These are phyloP conservation scores for Ogataea kodamae DNA, from an alignment of 805 yeast genomes.

Conservation along the genomic window DNA sequence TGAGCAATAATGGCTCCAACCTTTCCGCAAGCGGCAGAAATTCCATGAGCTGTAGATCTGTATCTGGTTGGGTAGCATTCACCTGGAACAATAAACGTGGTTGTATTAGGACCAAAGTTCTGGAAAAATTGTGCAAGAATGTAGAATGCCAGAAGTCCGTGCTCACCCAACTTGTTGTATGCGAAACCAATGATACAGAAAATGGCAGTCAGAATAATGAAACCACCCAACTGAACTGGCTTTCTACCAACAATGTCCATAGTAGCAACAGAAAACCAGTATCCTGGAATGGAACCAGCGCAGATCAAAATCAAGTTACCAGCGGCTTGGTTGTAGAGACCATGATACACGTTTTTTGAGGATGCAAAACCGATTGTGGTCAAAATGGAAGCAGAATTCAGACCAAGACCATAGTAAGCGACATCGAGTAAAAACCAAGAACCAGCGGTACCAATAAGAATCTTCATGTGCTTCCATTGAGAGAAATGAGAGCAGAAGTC, in stretches of 20 bases:
- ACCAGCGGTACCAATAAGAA: constrained; percentile 84
- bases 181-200: constrained; percentile 84
- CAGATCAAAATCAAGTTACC: constrained; percentile 90
- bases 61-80: constrained; percentile 92
- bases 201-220: constrained; percentile 62
- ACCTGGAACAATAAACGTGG: constrained; percentile 89
- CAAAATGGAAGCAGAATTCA: constrained; percentile 77
- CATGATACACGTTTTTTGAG: constrained; percentile 61
- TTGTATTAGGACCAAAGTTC: constrained; percentile 91
- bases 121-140: constrained; percentile 82
- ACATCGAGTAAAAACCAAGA: constrained; percentile 90
- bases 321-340: constrained; percentile 74
- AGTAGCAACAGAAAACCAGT: constrained; percentile 81
- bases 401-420: constrained; percentile 85
- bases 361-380: constrained; percentile 82
- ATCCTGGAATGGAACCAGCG: constrained; percentile 95
- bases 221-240: constrained; percentile 76
- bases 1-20: constrained; percentile 92
- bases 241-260: constrained; percentile 82
- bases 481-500: constrained; percentile 73
- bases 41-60: constrained; percentile 94
- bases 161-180: constrained; percentile 62
- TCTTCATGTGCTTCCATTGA: constrained; percentile 85
- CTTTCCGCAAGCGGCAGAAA: constrained; percentile 90
- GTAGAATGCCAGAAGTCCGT: constrained; percentile 73